Evolutionary conservation across 331 rosid species (phyloP).

Genomic region (Malus hybrid): DNA sequence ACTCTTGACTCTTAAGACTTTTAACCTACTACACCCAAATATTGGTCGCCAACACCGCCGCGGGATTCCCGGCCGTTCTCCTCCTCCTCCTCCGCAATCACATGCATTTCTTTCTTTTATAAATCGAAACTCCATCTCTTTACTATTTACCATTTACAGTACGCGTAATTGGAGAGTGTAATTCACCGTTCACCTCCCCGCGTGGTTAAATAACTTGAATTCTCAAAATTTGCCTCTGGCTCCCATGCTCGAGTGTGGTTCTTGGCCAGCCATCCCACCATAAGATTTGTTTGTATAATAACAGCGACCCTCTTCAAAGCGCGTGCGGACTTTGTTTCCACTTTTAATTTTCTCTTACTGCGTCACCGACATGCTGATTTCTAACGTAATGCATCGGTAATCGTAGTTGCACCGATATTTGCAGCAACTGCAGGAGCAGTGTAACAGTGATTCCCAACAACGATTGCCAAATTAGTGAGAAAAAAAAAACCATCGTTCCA

Average conservation of each 20-base stretch:
- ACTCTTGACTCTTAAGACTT: no score
- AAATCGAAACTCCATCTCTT: no score
- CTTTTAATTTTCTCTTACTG: background rate
- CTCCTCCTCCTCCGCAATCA: constrained; percentile 11
- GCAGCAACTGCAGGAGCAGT: background rate
- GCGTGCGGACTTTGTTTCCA: background rate
- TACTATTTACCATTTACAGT: background rate
- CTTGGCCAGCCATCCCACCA: background rate
- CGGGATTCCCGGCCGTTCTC: constrained; percentile 47
- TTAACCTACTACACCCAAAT: background rate
- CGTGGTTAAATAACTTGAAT: background rate
- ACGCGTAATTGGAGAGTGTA: background rate
- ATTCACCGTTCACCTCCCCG: background rate
- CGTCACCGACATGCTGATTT: constrained; percentile 38
- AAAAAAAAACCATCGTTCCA: no score
- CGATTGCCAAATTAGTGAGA: background rate
- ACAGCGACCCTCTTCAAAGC: background rate
- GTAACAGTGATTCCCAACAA: background rate
- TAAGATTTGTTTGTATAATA: background rate
- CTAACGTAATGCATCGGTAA: background rate
- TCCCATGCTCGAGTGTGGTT: background rate
- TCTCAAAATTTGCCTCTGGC: background rate
- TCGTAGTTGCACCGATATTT: background rate
- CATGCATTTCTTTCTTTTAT: background rate
- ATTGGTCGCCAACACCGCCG: constrained; percentile 15